These are phyloP conservation scores for Zelopaecilomyces penicillatus DNA, from an alignment of 2,329 filamentous ascomycete species.

Conservation along the genomic window DNA sequence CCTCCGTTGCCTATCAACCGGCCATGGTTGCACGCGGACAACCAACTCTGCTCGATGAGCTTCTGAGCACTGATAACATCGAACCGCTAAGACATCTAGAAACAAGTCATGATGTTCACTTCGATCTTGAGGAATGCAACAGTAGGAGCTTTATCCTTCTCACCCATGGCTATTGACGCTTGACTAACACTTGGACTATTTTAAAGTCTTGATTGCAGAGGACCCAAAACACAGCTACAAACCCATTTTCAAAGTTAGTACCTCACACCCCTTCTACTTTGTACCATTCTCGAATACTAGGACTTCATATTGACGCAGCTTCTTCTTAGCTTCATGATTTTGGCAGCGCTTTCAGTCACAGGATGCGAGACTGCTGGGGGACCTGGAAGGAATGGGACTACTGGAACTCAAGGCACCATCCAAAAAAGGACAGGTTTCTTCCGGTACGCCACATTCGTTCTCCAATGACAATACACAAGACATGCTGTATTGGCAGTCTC, in stretches of 20 bases:
- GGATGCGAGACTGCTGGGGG: constrained; percentile 14
- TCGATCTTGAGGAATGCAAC: constrained; percentile 22
- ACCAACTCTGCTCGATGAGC: constrained; percentile 2
- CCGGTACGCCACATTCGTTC: constrained; percentile 13
- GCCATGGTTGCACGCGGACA: neutral
- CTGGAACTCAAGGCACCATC: constrained; percentile 12
- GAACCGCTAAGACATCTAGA: constrained; percentile 3
- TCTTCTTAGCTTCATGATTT: constrained; percentile 19
- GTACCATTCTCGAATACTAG: too few species aligned
- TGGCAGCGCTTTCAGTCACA: constrained; percentile 14
- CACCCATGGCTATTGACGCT: neutral
- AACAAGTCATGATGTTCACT: constrained; percentile 20
- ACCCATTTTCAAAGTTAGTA: constrained; percentile 18
- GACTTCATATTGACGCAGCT: constrained; percentile 3
- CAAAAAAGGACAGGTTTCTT: constrained; percentile 15
- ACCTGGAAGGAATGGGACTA: constrained; percentile 2
- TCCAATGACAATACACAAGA: too few species aligned
- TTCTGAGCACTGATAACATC: neutral
- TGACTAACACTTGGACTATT: constrained; percentile 3
- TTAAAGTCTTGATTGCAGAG: constrained; percentile 15
- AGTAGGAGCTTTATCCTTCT: constrained; percentile 12
- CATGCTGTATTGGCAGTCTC: too few species aligned
- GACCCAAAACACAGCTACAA: constrained; percentile 9
- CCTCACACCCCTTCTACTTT: neutral
- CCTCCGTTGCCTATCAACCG: constrained; percentile 19